phyloP scores from a whole-genome alignment of 768 basidiomycete species.

The Rhodocollybia butyracea region DNA sequence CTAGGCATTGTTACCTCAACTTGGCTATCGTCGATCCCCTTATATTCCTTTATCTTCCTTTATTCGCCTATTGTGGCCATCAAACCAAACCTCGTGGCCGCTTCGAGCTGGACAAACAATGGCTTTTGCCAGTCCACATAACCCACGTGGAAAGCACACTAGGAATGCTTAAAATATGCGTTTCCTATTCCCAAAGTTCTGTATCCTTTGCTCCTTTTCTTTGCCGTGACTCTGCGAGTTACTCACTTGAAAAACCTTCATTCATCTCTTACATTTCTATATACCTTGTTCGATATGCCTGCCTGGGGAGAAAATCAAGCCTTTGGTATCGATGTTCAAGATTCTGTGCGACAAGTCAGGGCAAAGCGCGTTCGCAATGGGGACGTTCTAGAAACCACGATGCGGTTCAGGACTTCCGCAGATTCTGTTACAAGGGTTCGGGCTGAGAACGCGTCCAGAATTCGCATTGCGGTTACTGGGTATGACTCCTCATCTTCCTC shows the following conservation, averaged over 20 bases:
- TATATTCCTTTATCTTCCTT: too few relatives aligned
- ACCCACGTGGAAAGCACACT: not conserved
- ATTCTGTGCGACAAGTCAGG: not conserved
- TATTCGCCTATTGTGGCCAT: too few relatives aligned
- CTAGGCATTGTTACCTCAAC: too few relatives aligned
- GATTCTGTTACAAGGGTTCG: constrained; percentile 2
- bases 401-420: constrained; percentile 5
- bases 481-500: not conserved
- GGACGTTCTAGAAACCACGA: constrained; percentile 4
- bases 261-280: not conserved
- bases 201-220: not conserved
- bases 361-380: not conserved
- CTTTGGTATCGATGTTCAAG: constrained; percentile 4
- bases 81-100: too few relatives aligned
- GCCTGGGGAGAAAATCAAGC: not conserved
- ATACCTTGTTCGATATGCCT: not conserved
- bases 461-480: constrained; percentile 7
- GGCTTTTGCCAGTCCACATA: constrained; percentile 1
- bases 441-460: not conserved
- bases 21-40: too few relatives aligned
- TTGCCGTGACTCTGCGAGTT: constrained; percentile 1
- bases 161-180: not conserved
- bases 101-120: too few relatives aligned
- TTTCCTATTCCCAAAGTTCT: not conserved
- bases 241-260: not conserved